A percentile compares a stretch with the other conserved stretches of the same genome.
These are phyloP conservation scores for Nakaseomyces kungkrabaensis DNA, from an alignment of 1,139 yeast genomes.

Conservation along the genomic window DNA sequence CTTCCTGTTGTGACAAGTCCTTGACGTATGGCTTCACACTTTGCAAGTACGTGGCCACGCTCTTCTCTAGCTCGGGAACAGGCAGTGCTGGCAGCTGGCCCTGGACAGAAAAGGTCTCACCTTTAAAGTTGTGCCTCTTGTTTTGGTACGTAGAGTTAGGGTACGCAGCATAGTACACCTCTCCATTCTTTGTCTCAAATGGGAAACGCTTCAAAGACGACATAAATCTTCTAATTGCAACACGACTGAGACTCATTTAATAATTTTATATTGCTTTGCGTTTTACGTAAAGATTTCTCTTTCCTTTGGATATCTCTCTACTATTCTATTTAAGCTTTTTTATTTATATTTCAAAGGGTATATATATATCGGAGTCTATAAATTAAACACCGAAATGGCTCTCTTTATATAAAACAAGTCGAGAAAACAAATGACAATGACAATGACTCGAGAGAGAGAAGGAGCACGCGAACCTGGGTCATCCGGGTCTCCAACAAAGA, in stretches of 20 bases:
- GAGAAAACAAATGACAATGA: too few relatives aligned
- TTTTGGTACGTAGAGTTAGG: slow-evolving; percentile 18
- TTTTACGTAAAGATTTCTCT: too few relatives aligned
- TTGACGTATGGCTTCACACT: slow-evolving; percentile 62
- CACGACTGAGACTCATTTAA: background rate
- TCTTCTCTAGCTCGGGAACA: slow-evolving; percentile 70
- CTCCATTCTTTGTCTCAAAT: slow-evolving; percentile 23
- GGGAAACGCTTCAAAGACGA: slow-evolving; percentile 9
- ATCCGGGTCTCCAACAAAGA: too few relatives aligned
- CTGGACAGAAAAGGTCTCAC: slow-evolving; percentile 67
- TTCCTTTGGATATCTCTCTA: too few relatives aligned
- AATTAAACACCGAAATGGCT: background rate
- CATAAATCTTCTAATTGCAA: background rate
- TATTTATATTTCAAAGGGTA: too few relatives aligned
- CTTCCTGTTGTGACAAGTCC: slow-evolving; percentile 48
- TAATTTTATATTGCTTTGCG: too few relatives aligned
- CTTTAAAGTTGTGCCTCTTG: slow-evolving; percentile 36
- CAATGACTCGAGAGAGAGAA: too few relatives aligned
- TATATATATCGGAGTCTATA: background rate
- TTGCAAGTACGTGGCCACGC: slow-evolving; percentile 59
- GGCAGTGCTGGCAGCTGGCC: slow-evolving; percentile 73
- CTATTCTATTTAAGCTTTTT: too few relatives aligned
- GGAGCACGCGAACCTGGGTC: too few relatives aligned
- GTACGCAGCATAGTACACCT: slow-evolving; percentile 19
- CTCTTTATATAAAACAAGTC: too few relatives aligned